phyloP scores from a whole-genome alignment of 768 basidiomycete species.

The Postia placenta region DNA sequence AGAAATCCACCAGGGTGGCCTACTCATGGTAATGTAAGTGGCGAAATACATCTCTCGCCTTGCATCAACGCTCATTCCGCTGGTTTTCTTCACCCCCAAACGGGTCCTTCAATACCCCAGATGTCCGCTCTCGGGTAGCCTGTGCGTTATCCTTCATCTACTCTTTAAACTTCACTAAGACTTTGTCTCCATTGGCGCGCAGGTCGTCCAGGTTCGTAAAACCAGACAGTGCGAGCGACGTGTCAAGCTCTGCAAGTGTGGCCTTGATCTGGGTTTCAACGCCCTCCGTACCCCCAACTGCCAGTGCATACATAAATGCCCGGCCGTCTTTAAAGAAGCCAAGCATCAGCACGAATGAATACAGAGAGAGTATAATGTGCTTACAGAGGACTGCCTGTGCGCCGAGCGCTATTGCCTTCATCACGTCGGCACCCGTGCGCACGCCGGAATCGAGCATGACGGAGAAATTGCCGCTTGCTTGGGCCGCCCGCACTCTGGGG shows the following conservation, averaged over 20 bases:
- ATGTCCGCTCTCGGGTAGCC: too few species aligned
- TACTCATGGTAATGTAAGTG: too few species aligned
- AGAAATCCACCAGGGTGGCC: too few species aligned
- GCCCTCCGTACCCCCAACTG: constrained; percentile 64
- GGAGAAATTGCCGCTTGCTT: constrained; percentile 53
- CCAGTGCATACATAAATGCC: constrained; percentile 67
- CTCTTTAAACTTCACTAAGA: not conserved
- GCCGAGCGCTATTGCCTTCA: constrained; percentile 81
- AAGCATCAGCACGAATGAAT: not conserved
- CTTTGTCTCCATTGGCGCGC: constrained; percentile 37
- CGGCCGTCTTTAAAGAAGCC: constrained; percentile 48
- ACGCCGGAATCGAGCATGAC: constrained; percentile 79
- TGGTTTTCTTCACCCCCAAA: too few species aligned
- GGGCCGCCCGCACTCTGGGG: constrained; percentile 47
- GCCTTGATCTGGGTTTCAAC: constrained; percentile 68
- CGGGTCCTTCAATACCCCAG: too few species aligned
- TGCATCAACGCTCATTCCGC: too few species aligned
- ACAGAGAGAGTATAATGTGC: constrained; percentile 26
- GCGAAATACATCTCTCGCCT: too few species aligned
- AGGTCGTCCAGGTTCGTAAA: constrained; percentile 52
- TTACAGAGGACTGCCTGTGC: constrained; percentile 73
- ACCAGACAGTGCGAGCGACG: constrained; percentile 57
- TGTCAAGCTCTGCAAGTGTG: constrained; percentile 63
- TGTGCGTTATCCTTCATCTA: too few species aligned
- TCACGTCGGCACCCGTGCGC: constrained; percentile 74